phyloP scores from a whole-genome alignment of 306 rosid species.

The Trichosanthes cucumerina region DNA sequence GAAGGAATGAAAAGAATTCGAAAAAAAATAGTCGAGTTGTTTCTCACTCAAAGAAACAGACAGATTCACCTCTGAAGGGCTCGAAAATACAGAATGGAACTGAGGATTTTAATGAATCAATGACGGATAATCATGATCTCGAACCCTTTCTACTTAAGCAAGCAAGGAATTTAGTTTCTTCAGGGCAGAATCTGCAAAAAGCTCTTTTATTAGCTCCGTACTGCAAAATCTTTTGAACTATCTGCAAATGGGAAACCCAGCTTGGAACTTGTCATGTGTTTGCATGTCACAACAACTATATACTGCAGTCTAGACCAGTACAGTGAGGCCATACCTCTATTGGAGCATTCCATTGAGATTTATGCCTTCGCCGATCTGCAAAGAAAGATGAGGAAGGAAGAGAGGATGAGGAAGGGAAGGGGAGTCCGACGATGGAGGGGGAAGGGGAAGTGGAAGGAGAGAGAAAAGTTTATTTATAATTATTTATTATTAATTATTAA shows the following conservation, averaged over 20 bases:
- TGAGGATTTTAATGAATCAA: conserved; percentile 19
- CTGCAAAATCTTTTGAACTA: conserved; percentile 50
- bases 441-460: too few relatives aligned
- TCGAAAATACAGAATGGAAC: conserved; percentile 22
- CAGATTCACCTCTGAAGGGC: conserved; percentile 29
- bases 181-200: conserved; percentile 47
- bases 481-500: too few relatives aligned
- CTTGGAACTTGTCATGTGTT: conserved; percentile 79
- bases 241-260: conserved; percentile 44
- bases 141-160: conserved; percentile 69
- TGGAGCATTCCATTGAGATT: conserved; percentile 60
- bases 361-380: too few relatives aligned
- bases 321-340: conserved; percentile 60
- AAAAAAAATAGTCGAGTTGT: conserved; percentile 33
- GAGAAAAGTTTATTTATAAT: too few relatives aligned
- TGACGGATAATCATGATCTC: conserved; percentile 39
- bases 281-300: conserved; percentile 74
- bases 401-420: too few relatives aligned
- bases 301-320: conserved; percentile 66
- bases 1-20: conserved; percentile 27
- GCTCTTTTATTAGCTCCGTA: conserved; percentile 74
- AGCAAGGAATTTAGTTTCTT: conserved; percentile 69
- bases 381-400: too few relatives aligned
- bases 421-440: too few relatives aligned
- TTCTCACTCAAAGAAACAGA: conserved; percentile 23